Evolutionary conservation across 2,329 filamentous ascomycete genomes (phyloP), one percentile per base, ranked within the genome.

Genomic region (Pseudofabraea citricarpa): DNA sequence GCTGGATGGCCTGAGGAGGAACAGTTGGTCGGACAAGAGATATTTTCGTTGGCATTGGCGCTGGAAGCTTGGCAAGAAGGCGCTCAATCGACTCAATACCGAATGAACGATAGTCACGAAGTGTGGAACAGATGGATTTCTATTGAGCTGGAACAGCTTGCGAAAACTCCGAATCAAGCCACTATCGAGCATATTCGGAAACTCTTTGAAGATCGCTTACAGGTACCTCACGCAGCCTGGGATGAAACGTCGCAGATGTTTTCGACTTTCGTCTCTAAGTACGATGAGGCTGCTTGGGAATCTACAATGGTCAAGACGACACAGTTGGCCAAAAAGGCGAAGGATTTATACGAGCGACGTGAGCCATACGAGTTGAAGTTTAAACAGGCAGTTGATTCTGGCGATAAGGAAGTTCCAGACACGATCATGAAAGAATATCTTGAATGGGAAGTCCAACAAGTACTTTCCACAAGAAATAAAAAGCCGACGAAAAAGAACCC

Each of bases 41-140:
- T 87, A 31, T 91, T 93, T 63, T 79, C 79, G 6, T 76, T 84
- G 49, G 78, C 83, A 24, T 66, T 76, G 36, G 77, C 86, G 36
- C 66, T 87, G 42, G 76, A 79, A 42, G 73, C 87, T 1, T 87
- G 87, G 75, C 78, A 83, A 59, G 75, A 86, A 56, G 87, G 79
- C 26, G 81, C 87, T 53, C 75, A 83, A 48, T 77, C 80, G 32
- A 86, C 87, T 41, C 79, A 83, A 58, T 87, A 83, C 64, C 83
- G 86, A 48, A 69, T 93, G 45, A 78, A 78, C 58, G 85, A 90
- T 61, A 91, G 87, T 58, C 83, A 90, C 59, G 65, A 81, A 44
- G 74, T 93, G 9, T 94, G 87, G 87, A 79, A 90, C 58, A 80
- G 83, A 51, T 91, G 86, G 75, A 73, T 88, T 33, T 79, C 82